These are phyloP conservation scores for Trichosporon sp. DNA, from an alignment of 1,284 basidiomycete species.

Conservation along the genomic window DNA sequence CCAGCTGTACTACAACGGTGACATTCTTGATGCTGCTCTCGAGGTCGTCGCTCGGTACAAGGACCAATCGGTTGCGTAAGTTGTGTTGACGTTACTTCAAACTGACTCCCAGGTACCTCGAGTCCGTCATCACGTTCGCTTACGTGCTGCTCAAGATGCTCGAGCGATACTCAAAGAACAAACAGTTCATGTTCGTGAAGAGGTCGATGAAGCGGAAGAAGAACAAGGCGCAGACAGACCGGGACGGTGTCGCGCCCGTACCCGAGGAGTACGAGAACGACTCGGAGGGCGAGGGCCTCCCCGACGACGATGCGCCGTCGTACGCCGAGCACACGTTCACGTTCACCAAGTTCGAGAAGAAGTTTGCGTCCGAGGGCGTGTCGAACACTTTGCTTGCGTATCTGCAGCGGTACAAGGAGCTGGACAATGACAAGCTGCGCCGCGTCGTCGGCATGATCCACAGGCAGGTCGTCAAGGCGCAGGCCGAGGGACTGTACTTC, in stretches of 20 bases:
- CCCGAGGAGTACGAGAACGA: constrained; percentile 48
- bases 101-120: constrained; percentile 65
- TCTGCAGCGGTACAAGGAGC: constrained; percentile 76
- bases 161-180: constrained; percentile 77
- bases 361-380: constrained; percentile 81
- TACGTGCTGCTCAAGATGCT: constrained; percentile 81
- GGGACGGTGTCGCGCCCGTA: constrained; percentile 28
- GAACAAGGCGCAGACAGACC: constrained; percentile 26
- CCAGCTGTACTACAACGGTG: constrained; percentile 89
- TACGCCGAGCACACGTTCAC: constrained; percentile 83
- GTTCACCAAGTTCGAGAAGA: constrained; percentile 82
- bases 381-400: constrained; percentile 79
- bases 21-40: constrained; percentile 81
- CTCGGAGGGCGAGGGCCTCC: constrained; percentile 60
- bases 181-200: constrained; percentile 73
- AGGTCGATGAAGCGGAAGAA: constrained; percentile 66
- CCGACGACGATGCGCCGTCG: constrained; percentile 66
- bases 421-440: constrained; percentile 79
- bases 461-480: constrained; percentile 80
- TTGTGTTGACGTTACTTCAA: constrained; percentile 4
- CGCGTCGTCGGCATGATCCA: constrained; percentile 82
- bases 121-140: constrained; percentile 77
- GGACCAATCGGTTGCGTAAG: constrained; percentile 60
- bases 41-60: constrained; percentile 75
- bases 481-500: constrained; percentile 90